Evolutionary conservation across 768 basidiomycete species (phyloP), one percentile per base, ranked within the genome.

Genomic region (Tulasnella calospora): DNA sequence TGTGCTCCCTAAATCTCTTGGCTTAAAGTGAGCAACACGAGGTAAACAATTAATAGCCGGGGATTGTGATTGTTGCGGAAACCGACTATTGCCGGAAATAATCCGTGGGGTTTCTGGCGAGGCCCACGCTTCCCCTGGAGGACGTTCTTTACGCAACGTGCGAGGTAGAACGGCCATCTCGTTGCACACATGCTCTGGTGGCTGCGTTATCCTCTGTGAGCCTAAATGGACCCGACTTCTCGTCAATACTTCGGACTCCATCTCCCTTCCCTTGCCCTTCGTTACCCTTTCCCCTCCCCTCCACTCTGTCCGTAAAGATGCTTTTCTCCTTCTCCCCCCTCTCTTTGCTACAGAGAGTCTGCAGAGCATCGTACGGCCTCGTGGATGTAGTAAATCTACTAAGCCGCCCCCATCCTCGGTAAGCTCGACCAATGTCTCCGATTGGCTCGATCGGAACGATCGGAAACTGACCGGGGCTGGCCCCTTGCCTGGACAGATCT

Each of bases 141-240:
- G 61, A 67, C 61, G 33, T 67, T 67, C 61, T 67, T 46, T 40
- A 72, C 71, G 71, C 38, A 72, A 72, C 71, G 71, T 72, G 71
- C 23, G 71, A 30, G 71, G 23, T 67, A 33, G 61, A 27, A 67
- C 61, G 61, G 61, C 61, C 61, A 67, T 67, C 33, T 30, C 71
- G 36, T 40, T 21, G n/a, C 71, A 72, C 71, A 35, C 71, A 72
- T 38, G 36, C 61, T 67, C 13, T 27, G 61, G 19, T 67, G 61
- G 61, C 17, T 67, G 61, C 33, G 27, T 17, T 72, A 38, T 41
- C 71, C n/a, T 71, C 70, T 21, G 70, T 21, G 71, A 72, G 71
- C 44, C 71, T 72, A 72, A 72, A 72, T 72, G 71, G 71, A 72
- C 71, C 71, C 71, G 19, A 40, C 44, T 38, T 72, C 71, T 72